Evolutionary conservation across 352 stramenopile genomes (phyloP).

Genomic region (Globisporangium yorkense): DNA sequence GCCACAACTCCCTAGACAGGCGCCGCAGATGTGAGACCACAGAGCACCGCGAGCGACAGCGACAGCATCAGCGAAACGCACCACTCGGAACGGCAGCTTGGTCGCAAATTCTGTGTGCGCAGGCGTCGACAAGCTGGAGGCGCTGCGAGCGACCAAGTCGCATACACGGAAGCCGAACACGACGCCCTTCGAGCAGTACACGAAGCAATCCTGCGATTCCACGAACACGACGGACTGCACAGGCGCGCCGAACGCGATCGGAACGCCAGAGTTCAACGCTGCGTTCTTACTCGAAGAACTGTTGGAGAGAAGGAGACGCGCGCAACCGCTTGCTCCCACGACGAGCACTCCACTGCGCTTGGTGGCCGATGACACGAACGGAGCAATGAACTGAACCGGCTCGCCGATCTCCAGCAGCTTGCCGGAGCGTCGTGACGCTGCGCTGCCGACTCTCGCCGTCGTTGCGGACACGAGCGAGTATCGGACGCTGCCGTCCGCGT

Average conservation of each 20-base stretch:
- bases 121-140: neutral
- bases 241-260: conserved; percentile 22
- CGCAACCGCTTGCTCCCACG: conserved; percentile 1
- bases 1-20: conserved; percentile 22
- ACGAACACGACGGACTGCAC: conserved; percentile 35
- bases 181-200: conserved; percentile 27
- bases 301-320: neutral
- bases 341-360: conserved; percentile 4
- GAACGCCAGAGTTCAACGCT: conserved; percentile 5
- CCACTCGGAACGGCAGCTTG: conserved; percentile 27
- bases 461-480: conserved; percentile 15
- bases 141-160: conserved; percentile 4
- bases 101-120: conserved; percentile 9
- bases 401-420: conserved; percentile 10
- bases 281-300: neutral
- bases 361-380: conserved; percentile 2
- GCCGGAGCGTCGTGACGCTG: neutral
- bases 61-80: conserved; percentile 1
- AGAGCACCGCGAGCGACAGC: neutral
- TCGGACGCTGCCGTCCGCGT: conserved; percentile 44
- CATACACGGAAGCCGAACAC: conserved; percentile 17
- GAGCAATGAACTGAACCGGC: conserved; percentile 12
- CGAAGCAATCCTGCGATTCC: conserved; percentile 16
- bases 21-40: neutral
- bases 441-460: neutral